phyloP scores from a whole-genome alignment of 257 asterid species.

The Eucommia ulmoides region DNA sequence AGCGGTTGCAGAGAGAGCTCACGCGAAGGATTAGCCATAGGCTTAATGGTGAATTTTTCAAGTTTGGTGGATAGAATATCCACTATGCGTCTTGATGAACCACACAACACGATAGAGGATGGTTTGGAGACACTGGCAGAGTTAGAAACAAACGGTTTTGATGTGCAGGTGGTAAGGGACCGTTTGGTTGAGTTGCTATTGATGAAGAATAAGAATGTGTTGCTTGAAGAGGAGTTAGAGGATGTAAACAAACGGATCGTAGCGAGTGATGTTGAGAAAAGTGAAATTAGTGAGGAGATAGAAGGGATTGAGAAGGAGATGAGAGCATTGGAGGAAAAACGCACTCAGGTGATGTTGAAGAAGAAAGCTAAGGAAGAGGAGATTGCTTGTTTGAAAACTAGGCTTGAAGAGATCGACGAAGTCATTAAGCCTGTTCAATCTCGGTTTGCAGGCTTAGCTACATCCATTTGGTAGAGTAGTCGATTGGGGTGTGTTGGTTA shows the following conservation, averaged over 20 bases:
- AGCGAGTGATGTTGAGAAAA: slow-evolving; percentile 14
- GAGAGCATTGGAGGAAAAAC: slow-evolving; percentile 31
- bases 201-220: slow-evolving; percentile 26
- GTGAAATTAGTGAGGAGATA: slow-evolving; percentile 27
- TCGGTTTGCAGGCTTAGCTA: slow-evolving; percentile 22
- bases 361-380: slow-evolving; percentile 27
- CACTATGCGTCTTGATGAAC: slow-evolving; percentile 30
- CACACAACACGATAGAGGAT: slow-evolving; percentile 32
- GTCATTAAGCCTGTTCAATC: slow-evolving; percentile 9
- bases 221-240: slow-evolving; percentile 14
- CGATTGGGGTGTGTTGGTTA: too few relatives aligned
- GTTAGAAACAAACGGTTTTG: slow-evolving; percentile 63
- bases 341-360: slow-evolving; percentile 11
- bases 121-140: slow-evolving; percentile 41
- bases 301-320: slow-evolving; percentile 30
- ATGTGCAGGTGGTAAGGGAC: slow-evolving; percentile 24
- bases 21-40: slow-evolving; percentile 78
- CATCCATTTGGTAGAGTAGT: slow-evolving; percentile 1
- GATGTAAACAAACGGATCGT: slow-evolving; percentile 19
- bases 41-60: slow-evolving; percentile 56
- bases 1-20: slow-evolving; percentile 34
- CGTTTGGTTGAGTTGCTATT: slow-evolving; percentile 21
- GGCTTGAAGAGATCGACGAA: slow-evolving; percentile 19
- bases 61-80: slow-evolving; percentile 40
- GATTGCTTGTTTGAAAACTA: slow-evolving; percentile 21